Conservation (phyloP, 148 eudicot genomes). For the Linanthus parryae region DNA sequence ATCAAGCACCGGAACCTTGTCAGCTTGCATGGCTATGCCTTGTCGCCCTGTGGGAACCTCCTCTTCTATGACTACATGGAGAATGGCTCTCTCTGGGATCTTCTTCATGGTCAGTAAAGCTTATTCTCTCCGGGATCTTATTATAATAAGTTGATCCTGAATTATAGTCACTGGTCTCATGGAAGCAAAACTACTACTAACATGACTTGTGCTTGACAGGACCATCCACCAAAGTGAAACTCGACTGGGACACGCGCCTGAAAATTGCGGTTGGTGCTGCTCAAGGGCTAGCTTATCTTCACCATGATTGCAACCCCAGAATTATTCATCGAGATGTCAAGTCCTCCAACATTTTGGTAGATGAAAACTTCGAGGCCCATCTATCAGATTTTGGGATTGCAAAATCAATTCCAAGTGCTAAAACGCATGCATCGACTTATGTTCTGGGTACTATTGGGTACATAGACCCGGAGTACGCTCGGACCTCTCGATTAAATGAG, state of each 20-base stretch:
- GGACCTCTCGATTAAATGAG: slow-evolving; percentile 59
- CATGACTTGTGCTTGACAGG: slow-evolving; percentile 31
- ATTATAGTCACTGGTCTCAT: too few species aligned
- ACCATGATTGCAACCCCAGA: slow-evolving; percentile 65
- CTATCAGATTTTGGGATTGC: slow-evolving; percentile 73
- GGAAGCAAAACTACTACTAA: too few species aligned
- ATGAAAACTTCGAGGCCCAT: slow-evolving; percentile 60
- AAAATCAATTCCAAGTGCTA: slow-evolving; percentile 44
- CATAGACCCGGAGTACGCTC: slow-evolving; percentile 71
- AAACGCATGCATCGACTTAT: slow-evolving; percentile 59
- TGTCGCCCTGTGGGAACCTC: slow-evolving; percentile 53
- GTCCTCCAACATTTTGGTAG: slow-evolving; percentile 64
- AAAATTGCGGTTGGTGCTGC: slow-evolving; percentile 71
- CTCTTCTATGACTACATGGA: slow-evolving; percentile 77
- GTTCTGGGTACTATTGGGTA: slow-evolving; percentile 71
- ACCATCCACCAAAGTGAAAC: slow-evolving; percentile 51
- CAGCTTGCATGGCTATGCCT: slow-evolving; percentile 60
- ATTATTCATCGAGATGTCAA: slow-evolving; percentile 73
- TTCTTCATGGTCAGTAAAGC: slow-evolving; percentile 52
- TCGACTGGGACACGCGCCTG: slow-evolving; percentile 68
- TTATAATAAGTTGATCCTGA: too few species aligned
- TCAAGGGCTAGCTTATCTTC: slow-evolving; percentile 70
- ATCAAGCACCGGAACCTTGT: slow-evolving; percentile 66
- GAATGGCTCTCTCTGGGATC: slow-evolving; percentile 75
- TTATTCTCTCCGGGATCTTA: not conserved